A percentile compares a stretch with the other conserved stretches of the same genome.
These are phyloP conservation scores for Phytopythium chamaehyphon DNA, from an alignment of 352 stramenopile genomes.

Conservation along the genomic window DNA sequence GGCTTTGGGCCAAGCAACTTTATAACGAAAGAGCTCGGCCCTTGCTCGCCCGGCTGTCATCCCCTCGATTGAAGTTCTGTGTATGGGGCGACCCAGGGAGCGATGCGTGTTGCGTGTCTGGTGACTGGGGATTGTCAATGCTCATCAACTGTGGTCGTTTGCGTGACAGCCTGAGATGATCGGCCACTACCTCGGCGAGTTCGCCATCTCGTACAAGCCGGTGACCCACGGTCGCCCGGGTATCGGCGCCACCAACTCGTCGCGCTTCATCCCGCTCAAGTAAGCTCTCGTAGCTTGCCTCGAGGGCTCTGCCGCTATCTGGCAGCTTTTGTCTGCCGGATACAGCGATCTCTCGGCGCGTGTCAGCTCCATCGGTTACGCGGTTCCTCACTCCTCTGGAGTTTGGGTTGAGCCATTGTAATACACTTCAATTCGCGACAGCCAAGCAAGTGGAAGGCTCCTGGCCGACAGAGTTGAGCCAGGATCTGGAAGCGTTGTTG, in stretches of 20 bases:
- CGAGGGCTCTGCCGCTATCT: not conserved
- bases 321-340: too few relatives aligned
- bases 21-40: not conserved
- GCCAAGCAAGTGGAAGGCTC: not conserved
- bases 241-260: conserved; percentile 97
- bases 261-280: conserved; percentile 99
- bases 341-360: conserved; percentile 12
- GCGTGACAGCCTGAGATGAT: conserved; percentile 96
- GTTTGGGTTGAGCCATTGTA: conserved; percentile 77
- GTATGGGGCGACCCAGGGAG: conserved; percentile 88
- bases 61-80: conserved; percentile 83
- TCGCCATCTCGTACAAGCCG: conserved; percentile 99
- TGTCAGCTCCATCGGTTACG: conserved; percentile 17
- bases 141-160: conserved; percentile 14
- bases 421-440: conserved; percentile 58
- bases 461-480: not conserved
- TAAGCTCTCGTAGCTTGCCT: conserved; percentile 43
- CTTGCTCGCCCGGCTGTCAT: conserved; percentile 41
- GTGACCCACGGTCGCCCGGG: conserved; percentile 98
- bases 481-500: too few relatives aligned
- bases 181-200: conserved; percentile 99
- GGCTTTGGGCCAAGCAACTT: too few relatives aligned
- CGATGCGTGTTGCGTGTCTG: conserved; percentile 16
- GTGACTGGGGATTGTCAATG: conserved; percentile 9
- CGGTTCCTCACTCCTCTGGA: conserved; percentile 18